Percentiles rank a stretch among this genome's conserved stretches.
Evolutionary conservation across 2,329 filamentous ascomycete species (phyloP).

Genomic region (Ceratocystis eucalypticola): DNA sequence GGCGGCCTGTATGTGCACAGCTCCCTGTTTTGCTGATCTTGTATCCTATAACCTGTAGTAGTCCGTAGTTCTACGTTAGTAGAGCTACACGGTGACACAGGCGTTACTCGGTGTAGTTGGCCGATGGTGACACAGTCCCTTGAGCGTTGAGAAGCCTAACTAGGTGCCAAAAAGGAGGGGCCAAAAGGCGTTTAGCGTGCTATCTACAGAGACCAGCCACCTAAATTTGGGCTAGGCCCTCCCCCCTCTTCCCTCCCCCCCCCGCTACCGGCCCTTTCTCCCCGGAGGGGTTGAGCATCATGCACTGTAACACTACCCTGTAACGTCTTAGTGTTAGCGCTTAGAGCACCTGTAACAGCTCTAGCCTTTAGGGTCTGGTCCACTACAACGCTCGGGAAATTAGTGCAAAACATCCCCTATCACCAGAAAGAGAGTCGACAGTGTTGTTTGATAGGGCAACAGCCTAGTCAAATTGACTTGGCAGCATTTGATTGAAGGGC

Average conservation of each 20-base stretch:
- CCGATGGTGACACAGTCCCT: constrained; percentile 3
- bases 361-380: background rate
- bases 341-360: background rate
- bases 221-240: background rate
- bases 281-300: background rate
- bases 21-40: background rate
- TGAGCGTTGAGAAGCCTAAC: background rate
- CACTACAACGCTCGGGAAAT: background rate
- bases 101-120: background rate
- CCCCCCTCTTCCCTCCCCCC: background rate
- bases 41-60: background rate
- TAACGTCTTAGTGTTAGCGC: background rate
- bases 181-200: background rate
- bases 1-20: background rate
- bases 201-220: background rate
- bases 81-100: background rate
- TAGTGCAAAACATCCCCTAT: background rate
- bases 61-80: background rate
- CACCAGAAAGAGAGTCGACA: background rate
- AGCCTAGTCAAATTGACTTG: background rate
- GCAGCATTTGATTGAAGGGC: no score
- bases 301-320: background rate
- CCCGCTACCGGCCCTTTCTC: background rate
- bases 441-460: background rate
- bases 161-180: background rate